Evolutionary conservation across 345 rosid genomes (phyloP), one percentile per base, ranked within the genome.

Genomic region (Eutrema heterophyllum): DNA sequence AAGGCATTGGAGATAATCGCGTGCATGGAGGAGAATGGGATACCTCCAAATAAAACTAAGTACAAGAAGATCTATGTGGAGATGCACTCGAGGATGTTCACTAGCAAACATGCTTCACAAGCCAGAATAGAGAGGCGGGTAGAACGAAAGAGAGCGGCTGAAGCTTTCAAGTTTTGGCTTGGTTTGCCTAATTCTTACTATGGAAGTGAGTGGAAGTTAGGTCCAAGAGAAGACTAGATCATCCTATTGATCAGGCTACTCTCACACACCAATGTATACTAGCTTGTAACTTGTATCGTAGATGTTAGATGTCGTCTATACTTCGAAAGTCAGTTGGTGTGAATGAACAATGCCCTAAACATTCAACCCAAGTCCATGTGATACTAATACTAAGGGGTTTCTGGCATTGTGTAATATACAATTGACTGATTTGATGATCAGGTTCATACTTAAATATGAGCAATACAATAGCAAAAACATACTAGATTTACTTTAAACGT

Each of bases 61-160:
- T 94, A 84, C 67, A 88, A 88, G 79, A 87, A 83, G 67, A 94
- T 91, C 5, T 94, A 91, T 55, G 92, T 91, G 63, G 97, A 91
- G 83, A 89, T 94, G 98, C 97, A 89, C 33, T 94, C 97, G 1
- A 88, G 93, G 83, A 88, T 94, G 96, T 94, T 94, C 60, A 91
- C 93, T 1, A 91, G 97, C 72, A 94, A 94, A 74, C 97, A 94
- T 67, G 98, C 98, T 57, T 91, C 98, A 30, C 93, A 87, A 70
- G 96, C 95, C 1, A 85, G 93, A 78, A 81, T 78, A 56, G 97
- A 88, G 5, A 77, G 96, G 77, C 81, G 97, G 76, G 74, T 54
- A 0, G 95, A 94, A 56, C 79, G 93, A 86, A 94, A 86, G 89
- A 85, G 93, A 73, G 97, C 96, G 0, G 93, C 97, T 0, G 98